Percentiles rank a stretch among this genome's conserved stretches.
Evolutionary conservation across 2,329 filamentous ascomycete genomes (phyloP).

Genomic region (Dactylellina haptotyla): DNA sequence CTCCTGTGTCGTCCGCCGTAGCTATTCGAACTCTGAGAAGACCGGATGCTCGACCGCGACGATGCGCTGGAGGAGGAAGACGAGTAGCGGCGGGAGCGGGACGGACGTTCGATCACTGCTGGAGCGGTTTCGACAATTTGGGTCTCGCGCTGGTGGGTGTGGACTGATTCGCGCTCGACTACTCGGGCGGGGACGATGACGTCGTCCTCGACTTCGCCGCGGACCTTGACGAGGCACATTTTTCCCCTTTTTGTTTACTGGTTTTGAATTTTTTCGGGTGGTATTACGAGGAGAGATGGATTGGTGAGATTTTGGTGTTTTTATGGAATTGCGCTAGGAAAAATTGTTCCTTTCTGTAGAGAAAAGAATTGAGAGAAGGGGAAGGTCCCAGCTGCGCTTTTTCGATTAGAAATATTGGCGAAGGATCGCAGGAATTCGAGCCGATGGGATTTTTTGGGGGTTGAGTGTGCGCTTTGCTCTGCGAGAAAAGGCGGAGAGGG

Average conservation of each 20-base stretch:
- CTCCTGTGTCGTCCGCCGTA: constrained; percentile 21
- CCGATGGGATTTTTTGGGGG: neutral
- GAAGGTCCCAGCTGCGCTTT: neutral
- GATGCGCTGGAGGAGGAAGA: constrained; percentile 15
- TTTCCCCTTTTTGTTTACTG: constrained; percentile 10
- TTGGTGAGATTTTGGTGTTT: neutral
- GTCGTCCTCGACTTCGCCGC: constrained; percentile 57
- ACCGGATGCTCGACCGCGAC: constrained; percentile 32
- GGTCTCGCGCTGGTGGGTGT: constrained; percentile 36
- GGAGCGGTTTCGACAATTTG: constrained; percentile 52
- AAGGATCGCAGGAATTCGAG: neutral
- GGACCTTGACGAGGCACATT: constrained; percentile 59
- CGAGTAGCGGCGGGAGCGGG: constrained; percentile 35
- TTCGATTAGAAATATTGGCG: neutral
- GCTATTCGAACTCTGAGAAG: constrained; percentile 38
- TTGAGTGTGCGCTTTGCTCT: neutral
- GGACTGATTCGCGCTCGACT: constrained; percentile 43
- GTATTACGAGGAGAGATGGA: neutral
- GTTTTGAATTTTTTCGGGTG: neutral
- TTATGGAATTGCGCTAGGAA: too few relatives aligned
- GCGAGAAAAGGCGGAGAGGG: neutral
- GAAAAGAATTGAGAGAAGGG: neutral
- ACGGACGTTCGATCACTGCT: constrained; percentile 47
- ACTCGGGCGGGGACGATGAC: constrained; percentile 56
- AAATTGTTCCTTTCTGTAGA: too few relatives aligned